Evolutionary conservation across 805 yeast genomes (phyloP), one percentile per base, ranked within the genome.

Genomic region (Starmerella bombi): DNA sequence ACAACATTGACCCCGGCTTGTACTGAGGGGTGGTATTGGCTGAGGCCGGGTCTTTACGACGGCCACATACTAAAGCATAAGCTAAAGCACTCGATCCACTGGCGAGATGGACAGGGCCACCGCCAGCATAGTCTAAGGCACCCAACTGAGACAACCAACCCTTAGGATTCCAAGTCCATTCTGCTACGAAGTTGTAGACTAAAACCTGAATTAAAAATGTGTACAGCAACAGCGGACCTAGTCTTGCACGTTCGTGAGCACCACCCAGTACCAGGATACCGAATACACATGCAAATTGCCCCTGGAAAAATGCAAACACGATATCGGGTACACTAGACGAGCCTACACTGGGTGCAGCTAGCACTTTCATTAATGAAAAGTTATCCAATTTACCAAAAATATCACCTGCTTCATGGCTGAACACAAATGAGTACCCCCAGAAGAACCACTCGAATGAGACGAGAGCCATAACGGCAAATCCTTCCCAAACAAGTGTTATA

Each of bases 201-300:
- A 91, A 73, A 8, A 97, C 85, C 67, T 82, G 74, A 95, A 96
- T 91, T 50, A 82, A 63, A 62, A 91, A 91, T 50, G 88, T 67
- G 67, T 85, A 88, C 25, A 91, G 74, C 88, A 91, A 81, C 88
- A 86, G 81, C 46, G 98, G 97, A 32, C 88, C 88, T 49, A 91
- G 72, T 56, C 97, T 72, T 15, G 94, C 96, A 61, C 98, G 77
- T 65, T 91, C 98, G 62, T 93, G 83, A 38, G 95, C 95, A 63
- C 95, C 98, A 60, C 98, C 98, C 35, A 86, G 71, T 93, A 88
- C 78, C 63, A 91, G 72, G 58, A 82, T 79, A 49, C 93, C 96
- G 25, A 97, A 85, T 37, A 80, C 80, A 59, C 80, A 75, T 33
- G 97, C 97, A 57, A 91, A 91, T 95, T 84, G 84, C 57, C 95